These are phyloP conservation scores for Begonia loranthoides DNA, from an alignment of 306 rosid species.

Conservation along the genomic window DNA sequence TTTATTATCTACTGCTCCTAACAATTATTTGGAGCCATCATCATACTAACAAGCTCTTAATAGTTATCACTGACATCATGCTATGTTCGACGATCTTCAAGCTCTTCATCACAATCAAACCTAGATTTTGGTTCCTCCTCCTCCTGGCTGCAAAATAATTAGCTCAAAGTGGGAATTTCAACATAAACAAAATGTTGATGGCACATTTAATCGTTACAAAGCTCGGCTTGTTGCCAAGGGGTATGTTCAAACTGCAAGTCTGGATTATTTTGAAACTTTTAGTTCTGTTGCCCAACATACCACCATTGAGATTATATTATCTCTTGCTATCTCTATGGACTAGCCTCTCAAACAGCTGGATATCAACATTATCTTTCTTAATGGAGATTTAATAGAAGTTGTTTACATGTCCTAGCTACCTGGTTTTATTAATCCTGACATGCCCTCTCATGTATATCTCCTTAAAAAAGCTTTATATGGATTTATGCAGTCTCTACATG, in stretches of 20 bases:
- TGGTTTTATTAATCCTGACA: background rate
- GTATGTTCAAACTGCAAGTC: background rate
- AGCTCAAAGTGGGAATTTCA: background rate
- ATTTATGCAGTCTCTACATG: background rate
- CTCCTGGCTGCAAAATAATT: background rate
- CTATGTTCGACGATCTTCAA: background rate
- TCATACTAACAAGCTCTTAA: background rate
- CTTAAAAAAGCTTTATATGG: background rate
- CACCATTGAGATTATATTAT: background rate
- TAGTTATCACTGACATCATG: background rate
- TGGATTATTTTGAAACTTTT: background rate
- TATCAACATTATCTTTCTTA: background rate
- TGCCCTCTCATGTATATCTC: background rate
- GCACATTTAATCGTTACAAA: background rate
- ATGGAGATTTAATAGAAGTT: background rate
- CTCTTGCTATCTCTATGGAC: background rate
- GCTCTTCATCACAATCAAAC: background rate
- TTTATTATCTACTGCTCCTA: no score
- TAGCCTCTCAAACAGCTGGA: background rate
- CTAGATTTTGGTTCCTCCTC: background rate
- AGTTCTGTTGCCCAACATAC: background rate
- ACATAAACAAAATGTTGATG: background rate
- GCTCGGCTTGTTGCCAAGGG: no score
- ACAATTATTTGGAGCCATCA: background rate
- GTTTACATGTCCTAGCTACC: background rate